Evolutionary conservation across 148 eudicot genomes (phyloP).

Genomic region (Rhododendron simsii): DNA sequence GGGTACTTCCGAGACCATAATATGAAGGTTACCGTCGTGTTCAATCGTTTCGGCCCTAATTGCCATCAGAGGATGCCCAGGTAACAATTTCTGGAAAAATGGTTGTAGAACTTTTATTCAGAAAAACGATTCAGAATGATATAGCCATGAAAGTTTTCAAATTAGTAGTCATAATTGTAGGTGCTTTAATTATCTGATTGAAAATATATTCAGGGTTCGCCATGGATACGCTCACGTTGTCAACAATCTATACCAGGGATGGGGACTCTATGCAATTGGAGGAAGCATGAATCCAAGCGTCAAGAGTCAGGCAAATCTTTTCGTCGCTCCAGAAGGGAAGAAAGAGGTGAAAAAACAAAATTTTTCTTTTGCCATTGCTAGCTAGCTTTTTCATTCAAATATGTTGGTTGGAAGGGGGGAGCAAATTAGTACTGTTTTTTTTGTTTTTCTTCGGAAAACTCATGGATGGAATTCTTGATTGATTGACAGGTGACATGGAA

Average conservation of each 20-base stretch:
- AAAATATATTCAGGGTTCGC: slow-evolving; percentile 47
- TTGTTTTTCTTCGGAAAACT: background rate
- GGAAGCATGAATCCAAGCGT: slow-evolving; percentile 86
- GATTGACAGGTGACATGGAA: slow-evolving; percentile 48
- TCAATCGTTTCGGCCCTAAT: slow-evolving; percentile 74
- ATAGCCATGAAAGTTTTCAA: background rate
- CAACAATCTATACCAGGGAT: slow-evolving; percentile 80
- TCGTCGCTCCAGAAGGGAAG: slow-evolving; percentile 53
- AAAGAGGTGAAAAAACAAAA: slow-evolving; percentile 47
- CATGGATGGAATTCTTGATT: background rate
- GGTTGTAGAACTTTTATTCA: background rate
- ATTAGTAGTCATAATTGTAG: too few species aligned
- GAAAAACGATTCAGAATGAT: background rate
- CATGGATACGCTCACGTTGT: slow-evolving; percentile 90
- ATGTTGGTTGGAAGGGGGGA: background rate
- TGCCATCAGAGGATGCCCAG: slow-evolving; percentile 93
- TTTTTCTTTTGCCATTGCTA: background rate
- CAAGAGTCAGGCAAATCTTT: slow-evolving; percentile 73
- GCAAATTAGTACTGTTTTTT: background rate
- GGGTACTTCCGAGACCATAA: slow-evolving; percentile 49
- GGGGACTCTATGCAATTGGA: slow-evolving; percentile 83
- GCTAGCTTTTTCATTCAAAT: background rate
- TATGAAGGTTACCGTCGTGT: slow-evolving; percentile 80
- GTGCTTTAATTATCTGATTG: background rate
- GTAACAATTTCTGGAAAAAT: slow-evolving; percentile 18